These are phyloP conservation scores for Suhomyces sp. DNA, from an alignment of 805 yeast genomes.

Conservation along the genomic window DNA sequence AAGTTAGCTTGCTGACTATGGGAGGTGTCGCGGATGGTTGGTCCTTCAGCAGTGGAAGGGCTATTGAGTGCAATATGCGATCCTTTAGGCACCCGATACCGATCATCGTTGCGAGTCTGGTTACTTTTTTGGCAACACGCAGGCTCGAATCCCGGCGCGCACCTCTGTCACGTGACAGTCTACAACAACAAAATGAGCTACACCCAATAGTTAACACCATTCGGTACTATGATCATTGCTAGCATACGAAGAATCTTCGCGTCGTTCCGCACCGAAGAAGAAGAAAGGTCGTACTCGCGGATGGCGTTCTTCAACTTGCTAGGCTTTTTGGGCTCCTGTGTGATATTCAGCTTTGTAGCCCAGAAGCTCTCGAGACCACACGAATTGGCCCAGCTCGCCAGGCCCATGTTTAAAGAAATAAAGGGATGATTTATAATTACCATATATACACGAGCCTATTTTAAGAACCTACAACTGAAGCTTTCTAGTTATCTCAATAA, in stretches of 20 bases:
- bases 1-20: conserved; percentile 31
- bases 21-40: conserved; percentile 59
- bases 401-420: conserved; percentile 24
- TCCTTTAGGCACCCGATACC: conserved; percentile 59
- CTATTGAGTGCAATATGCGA: conserved; percentile 63
- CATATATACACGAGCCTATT: conserved; percentile 2
- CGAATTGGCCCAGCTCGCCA: conserved; percentile 29
- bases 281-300: conserved; percentile 72
- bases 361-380: conserved; percentile 45
- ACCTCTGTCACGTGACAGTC: too few species aligned
- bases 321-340: conserved; percentile 81
- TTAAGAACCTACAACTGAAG: too few species aligned
- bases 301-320: conserved; percentile 73
- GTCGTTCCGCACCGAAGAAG: conserved; percentile 82
- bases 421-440: conserved; percentile 6
- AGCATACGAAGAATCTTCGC: conserved; percentile 77
- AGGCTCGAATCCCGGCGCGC: conserved; percentile 5
- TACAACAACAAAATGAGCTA: too few species aligned
- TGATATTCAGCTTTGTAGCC: conserved; percentile 74
- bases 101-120: conserved; percentile 52
- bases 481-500: conserved; percentile 24
- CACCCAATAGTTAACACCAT: too few species aligned
- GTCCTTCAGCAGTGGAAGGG: conserved; percentile 34
- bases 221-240: conserved; percentile 57
- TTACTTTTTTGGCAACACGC: conserved; percentile 14